A percentile compares a stretch with the other conserved stretches of the same genome.
These are phyloP conservation scores for Ganoderma sinense DNA, from an alignment of 1,284 basidiomycete species.

Conservation along the genomic window DNA sequence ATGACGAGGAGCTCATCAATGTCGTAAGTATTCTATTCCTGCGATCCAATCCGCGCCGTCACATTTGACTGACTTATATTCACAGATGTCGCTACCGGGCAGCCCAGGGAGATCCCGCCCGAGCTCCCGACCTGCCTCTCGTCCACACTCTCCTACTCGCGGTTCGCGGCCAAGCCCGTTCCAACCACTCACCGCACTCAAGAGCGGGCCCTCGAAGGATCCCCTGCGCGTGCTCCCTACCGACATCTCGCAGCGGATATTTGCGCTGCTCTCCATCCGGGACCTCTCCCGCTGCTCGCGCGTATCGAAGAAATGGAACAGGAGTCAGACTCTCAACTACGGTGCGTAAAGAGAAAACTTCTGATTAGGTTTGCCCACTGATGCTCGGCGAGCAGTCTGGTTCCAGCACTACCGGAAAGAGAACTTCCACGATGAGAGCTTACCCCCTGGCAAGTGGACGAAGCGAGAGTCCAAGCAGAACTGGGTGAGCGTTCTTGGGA, in stretches of 20 bases:
- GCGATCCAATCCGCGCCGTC: not conserved
- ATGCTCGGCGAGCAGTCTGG: constrained; percentile 68
- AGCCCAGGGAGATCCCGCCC: constrained; percentile 47
- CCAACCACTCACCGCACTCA: constrained; percentile 39
- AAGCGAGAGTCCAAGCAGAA: constrained; percentile 86
- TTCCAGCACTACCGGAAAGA: constrained; percentile 87
- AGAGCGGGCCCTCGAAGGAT: constrained; percentile 50
- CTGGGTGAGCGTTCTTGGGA: constrained; percentile 59
- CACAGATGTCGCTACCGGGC: constrained; percentile 70
- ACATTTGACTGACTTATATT: not conserved
- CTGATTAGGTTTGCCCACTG: not conserved
- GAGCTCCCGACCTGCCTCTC: constrained; percentile 58
- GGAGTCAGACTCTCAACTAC: constrained; percentile 90
- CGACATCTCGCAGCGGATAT: constrained; percentile 81
- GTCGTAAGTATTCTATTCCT: constrained; percentile 59
- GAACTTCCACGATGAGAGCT: constrained; percentile 77
- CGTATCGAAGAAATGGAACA: constrained; percentile 87
- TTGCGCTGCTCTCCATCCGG: constrained; percentile 66
- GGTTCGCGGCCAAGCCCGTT: constrained; percentile 54
- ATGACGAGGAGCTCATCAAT: constrained; percentile 79
- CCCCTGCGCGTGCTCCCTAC: constrained; percentile 80
- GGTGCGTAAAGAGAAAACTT: constrained; percentile 55
- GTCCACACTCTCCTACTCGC: constrained; percentile 68
- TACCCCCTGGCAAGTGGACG: constrained; percentile 87
- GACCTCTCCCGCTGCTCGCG: constrained; percentile 80